Percentiles rank a stretch among this genome's conserved stretches.
phyloP scores from a whole-genome alignment of 2,329 filamentous ascomycete species.

The Herpotrichia juniperi region DNA sequence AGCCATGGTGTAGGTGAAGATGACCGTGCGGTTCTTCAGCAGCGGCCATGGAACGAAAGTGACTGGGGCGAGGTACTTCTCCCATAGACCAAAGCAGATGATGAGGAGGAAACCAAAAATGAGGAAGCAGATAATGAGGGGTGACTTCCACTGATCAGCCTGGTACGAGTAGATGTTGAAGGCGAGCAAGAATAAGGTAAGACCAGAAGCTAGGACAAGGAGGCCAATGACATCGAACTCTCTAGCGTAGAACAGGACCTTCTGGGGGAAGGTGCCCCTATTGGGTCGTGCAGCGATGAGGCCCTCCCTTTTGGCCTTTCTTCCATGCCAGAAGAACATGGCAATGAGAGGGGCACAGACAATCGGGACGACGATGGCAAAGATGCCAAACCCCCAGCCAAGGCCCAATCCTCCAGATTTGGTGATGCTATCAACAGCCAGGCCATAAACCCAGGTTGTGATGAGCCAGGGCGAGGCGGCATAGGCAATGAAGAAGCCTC shows the following conservation, averaged over 20 bases:
- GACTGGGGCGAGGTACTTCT: conserved; percentile 45
- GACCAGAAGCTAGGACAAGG: conserved; percentile 63
- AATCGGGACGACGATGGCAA: conserved; percentile 66
- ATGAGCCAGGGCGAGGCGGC: conserved; percentile 19
- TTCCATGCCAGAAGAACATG: conserved; percentile 62
- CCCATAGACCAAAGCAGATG: conserved; percentile 45
- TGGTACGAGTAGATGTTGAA: conserved; percentile 60
- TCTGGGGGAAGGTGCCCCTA: conserved; percentile 55
- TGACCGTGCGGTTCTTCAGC: conserved; percentile 56
- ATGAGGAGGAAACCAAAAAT: conserved; percentile 43
- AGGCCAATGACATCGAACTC: conserved; percentile 70
- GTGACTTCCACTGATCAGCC: conserved; percentile 37
- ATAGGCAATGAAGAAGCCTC: conserved; percentile 65
- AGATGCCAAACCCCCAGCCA: conserved; percentile 71
- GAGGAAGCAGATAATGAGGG: conserved; percentile 47
- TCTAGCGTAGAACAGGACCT: conserved; percentile 59
- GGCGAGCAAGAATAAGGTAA: conserved; percentile 70
- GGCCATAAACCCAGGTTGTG: conserved; percentile 34
- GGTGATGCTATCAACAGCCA: conserved; percentile 45
- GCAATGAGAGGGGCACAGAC: conserved; percentile 66
- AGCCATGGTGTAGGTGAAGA: conserved; percentile 58
- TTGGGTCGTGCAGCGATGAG: conserved; percentile 51
- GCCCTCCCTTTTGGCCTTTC: conserved; percentile 63
- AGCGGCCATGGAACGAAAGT: conserved; percentile 54
- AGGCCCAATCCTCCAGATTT: conserved; percentile 56